A percentile compares a stretch with the other conserved stretches of the same genome.
phyloP scores from a whole-genome alignment of 2,329 filamentous ascomycete genomes.

The Dactylellina cionopaga region DNA sequence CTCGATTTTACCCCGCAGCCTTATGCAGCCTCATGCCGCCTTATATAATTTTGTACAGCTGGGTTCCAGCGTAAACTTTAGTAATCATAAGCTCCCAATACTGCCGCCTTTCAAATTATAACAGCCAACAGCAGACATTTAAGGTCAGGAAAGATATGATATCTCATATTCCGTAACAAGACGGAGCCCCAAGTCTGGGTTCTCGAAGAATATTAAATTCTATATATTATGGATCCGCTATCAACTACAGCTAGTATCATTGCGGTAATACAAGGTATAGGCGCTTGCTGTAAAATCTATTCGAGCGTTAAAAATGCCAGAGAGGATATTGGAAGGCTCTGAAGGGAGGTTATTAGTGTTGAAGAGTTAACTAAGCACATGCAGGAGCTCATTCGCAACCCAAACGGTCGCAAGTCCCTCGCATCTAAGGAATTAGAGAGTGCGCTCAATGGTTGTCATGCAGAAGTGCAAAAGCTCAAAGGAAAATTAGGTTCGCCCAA shows the following conservation, averaged over 20 bases:
- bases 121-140: too few species aligned
- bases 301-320: conserved; percentile 18
- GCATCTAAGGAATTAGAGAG: neutral
- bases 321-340: conserved; percentile 4
- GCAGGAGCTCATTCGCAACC: neutral
- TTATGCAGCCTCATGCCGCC: too few species aligned
- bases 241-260: conserved; percentile 26
- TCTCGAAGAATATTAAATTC: too few species aligned
- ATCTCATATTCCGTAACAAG: too few species aligned
- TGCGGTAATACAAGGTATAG: conserved; percentile 14
- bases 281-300: conserved; percentile 25
- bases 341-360: conserved; percentile 8
- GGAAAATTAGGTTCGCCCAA: conserved; percentile 6
- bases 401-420: neutral
- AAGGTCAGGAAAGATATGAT: too few species aligned
- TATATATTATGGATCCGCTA: conserved; percentile 31
- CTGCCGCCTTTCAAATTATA: too few species aligned
- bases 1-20: too few species aligned
- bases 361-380: conserved; percentile 3
- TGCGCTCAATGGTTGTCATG: conserved; percentile 7
- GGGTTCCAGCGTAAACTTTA: too few species aligned
- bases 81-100: too few species aligned
- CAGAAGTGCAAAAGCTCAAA: neutral
- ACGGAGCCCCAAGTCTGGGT: too few species aligned
- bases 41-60: too few species aligned